Conservation (phyloP, 768 basidiomycete genomes). For the Phanerodontia chrysosporium region DNA sequence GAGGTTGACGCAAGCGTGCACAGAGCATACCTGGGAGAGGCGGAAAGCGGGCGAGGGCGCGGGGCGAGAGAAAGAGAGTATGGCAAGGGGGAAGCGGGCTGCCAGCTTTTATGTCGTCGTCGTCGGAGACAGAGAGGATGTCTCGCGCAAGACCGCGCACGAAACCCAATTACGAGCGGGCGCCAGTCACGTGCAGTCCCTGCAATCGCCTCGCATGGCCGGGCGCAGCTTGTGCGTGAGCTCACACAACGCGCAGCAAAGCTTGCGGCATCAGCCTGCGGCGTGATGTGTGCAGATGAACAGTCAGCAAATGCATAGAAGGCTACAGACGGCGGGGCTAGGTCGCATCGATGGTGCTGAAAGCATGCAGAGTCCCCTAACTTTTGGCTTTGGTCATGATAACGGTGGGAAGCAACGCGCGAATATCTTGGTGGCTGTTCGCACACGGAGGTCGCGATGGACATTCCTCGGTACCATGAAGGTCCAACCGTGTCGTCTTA, state of each 20-base stretch:
- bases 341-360: neutral
- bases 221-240: neutral
- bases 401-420: neutral
- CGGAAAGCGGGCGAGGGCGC: neutral
- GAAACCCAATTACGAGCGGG: neutral
- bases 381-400: neutral
- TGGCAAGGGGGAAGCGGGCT: slow-evolving; percentile 1
- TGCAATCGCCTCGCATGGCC: neutral
- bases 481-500: too few species aligned
- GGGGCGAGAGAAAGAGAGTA: neutral
- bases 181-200: neutral
- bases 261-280: neutral
- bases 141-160: neutral
- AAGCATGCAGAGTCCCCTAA: neutral
- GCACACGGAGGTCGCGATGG: too few species aligned
- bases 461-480: too few species aligned
- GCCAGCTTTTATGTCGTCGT: slow-evolving; percentile 5
- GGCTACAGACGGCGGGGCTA: neutral
- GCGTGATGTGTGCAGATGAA: neutral
- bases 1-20: too few species aligned
- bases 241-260: neutral
- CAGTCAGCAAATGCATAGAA: neutral
- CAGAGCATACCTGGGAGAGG: slow-evolving; percentile 11
- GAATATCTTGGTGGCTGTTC: neutral
- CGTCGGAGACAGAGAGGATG: neutral